Conservation (phyloP, 164 flowering plant genomes). For the Stephania yunnanensis region DNA sequence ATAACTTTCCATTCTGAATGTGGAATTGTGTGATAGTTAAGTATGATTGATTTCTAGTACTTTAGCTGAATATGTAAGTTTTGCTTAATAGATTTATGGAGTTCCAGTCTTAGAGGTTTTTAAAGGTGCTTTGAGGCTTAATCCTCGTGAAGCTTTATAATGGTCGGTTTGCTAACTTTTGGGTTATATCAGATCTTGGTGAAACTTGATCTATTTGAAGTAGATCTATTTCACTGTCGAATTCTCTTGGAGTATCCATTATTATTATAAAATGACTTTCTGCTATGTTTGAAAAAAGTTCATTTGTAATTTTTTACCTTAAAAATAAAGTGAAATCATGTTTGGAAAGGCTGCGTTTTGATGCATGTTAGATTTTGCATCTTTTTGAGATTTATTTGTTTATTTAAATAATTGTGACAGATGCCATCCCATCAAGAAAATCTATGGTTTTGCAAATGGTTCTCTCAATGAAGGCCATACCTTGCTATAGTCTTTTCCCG, state of each 20-base stretch:
- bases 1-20: neutral
- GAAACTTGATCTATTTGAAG: neutral
- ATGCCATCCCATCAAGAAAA: constrained; percentile 71
- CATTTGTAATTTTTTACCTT: neutral
- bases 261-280: neutral
- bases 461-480: constrained; percentile 98
- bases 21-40: neutral
- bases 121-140: neutral
- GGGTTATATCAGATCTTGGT: neutral
- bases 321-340: neutral
- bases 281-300: neutral
- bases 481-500: constrained; percentile 75
- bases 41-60: neutral
- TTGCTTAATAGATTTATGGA: neutral
- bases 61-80: neutral
- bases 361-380: neutral
- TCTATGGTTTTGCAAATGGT: constrained; percentile 82
- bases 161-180: neutral
- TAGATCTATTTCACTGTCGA: neutral
- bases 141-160: neutral
- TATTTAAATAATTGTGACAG: constrained; percentile 34
- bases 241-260: neutral
- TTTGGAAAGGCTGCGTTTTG: neutral
- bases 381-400: neutral
- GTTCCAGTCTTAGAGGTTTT: neutral